phyloP scores from a whole-genome alignment of 2,329 filamentous ascomycete species.

The Ampelomyces quisqualis region DNA sequence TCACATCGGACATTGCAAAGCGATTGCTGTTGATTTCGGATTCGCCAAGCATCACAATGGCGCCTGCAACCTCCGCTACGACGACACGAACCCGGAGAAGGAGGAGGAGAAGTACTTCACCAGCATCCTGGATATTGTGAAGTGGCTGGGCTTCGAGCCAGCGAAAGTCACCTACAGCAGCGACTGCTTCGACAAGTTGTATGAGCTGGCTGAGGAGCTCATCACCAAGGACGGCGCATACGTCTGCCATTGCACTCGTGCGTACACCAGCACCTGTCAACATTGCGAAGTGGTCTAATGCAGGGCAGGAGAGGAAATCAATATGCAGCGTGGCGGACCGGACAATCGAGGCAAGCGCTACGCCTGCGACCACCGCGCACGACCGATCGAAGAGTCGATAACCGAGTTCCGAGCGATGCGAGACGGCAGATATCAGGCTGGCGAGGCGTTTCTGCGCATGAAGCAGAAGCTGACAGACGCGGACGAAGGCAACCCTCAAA shows the following conservation, averaged over 20 bases:
- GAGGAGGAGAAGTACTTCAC: slow-evolving; percentile 88
- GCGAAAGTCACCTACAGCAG: slow-evolving; percentile 80
- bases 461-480: slow-evolving; percentile 69
- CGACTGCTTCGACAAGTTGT: slow-evolving; percentile 86
- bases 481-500: slow-evolving; percentile 82
- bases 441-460: slow-evolving; percentile 85
- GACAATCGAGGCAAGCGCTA: slow-evolving; percentile 68
- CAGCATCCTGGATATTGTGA: slow-evolving; percentile 84
- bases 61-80: slow-evolving; percentile 74
- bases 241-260: slow-evolving; percentile 79
- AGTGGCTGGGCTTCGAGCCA: slow-evolving; percentile 84
- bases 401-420: slow-evolving; percentile 85
- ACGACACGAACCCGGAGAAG: slow-evolving; percentile 93
- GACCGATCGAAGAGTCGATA: slow-evolving; percentile 73
- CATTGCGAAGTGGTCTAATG: background rate
- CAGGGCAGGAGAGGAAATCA: slow-evolving; percentile 70
- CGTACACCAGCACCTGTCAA: too few species aligned
- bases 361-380: slow-evolving; percentile 76
- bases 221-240: slow-evolving; percentile 70
- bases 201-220: slow-evolving; percentile 83
- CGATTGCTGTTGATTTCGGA: slow-evolving; percentile 94
- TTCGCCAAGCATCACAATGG: slow-evolving; percentile 85
- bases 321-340: slow-evolving; percentile 80
- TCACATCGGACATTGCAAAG: slow-evolving; percentile 92
- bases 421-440: slow-evolving; percentile 84